Base-by-base conservation (phyloP, 441 rosid genomes). In the Gossypium lobatum region DNA sequence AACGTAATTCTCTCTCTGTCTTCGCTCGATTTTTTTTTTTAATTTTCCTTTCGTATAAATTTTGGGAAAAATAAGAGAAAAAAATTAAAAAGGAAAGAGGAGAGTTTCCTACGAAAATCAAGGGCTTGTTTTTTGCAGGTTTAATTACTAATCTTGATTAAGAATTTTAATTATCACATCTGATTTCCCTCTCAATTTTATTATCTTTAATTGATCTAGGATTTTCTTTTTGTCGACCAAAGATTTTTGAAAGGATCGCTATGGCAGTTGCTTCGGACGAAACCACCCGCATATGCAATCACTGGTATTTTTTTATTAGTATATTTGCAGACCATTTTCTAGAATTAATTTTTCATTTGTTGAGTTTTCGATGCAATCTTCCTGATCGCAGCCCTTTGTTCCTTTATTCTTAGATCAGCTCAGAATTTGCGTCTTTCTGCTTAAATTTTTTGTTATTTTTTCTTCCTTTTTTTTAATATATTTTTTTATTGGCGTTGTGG, bases 241-340 rank as follows among this genome's bases (percentile, higher is more conserved):
- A 46, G 64, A 53, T 67, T 74, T 34, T 71, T 62, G 59, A 74
- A 76, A 50, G 75, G 58, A 67, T 74, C 76, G 78, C 75, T 76
- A 90, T 94, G 98, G 93, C 80, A 61, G 69, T 83, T 71, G 82
- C 82, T 70, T 72, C 89, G 34, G 96, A 84, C 78, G 97, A 88
- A 54, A 76, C 84, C 78, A 88, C 90, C 48, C 82, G 80, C 79
- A 79, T 88, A 5, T 93, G 98, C 88, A 76, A 73, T 80, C 96
- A 91, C 92, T 93, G 98, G 97, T 91, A 34, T 20, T 71, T 70
- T 70, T 45, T 16, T 28, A 6, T 16, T 20, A 6, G 18, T 42
- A 26, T 37, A 16, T 67, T 20, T 69, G 20, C 67, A 10, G 23
- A n/a, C 58, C 14, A 1, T 71, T 70, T 57, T 39, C 28, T 17